Evolutionary conservation across 768 basidiomycete species (phyloP).

Genomic region (Kwoniella shandongensis): DNA sequence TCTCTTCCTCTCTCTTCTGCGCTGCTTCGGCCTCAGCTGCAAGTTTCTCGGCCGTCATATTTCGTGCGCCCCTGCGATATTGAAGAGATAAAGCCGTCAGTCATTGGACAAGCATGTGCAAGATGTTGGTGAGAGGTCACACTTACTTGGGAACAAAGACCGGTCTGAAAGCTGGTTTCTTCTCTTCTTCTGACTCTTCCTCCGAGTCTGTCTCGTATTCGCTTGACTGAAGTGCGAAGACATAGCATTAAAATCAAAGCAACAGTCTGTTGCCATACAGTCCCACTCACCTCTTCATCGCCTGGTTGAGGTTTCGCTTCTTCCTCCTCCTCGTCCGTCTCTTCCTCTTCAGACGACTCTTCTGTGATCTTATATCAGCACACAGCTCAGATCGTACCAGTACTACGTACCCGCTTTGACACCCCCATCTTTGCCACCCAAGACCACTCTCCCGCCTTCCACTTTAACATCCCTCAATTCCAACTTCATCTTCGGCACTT

Average conservation of each 20-base stretch:
- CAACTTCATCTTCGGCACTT: constrained; percentile 35
- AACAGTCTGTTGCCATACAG: constrained; percentile 3
- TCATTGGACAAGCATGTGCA: constrained; percentile 3
- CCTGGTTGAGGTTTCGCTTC: constrained; percentile 30
- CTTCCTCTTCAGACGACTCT: constrained; percentile 40
- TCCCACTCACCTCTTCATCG: constrained; percentile 35
- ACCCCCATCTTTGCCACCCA: constrained; percentile 24
- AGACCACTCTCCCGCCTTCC: constrained; percentile 29
- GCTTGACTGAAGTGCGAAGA: constrained; percentile 59
- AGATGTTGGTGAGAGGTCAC: not conserved
- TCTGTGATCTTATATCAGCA: constrained; percentile 10
- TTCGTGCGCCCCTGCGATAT: constrained; percentile 25
- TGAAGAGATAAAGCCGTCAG: constrained; percentile 60
- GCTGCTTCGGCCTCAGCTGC: constrained; percentile 75
- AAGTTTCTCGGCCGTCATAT: constrained; percentile 54
- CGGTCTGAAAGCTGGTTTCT: constrained; percentile 79
- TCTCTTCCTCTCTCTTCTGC: constrained; percentile 66
- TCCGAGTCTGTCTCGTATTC: constrained; percentile 85
- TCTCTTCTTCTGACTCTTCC: constrained; percentile 58
- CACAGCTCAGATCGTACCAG: not conserved
- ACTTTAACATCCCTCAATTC: constrained; percentile 47
- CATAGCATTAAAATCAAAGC: constrained; percentile 22
- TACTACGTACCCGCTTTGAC: constrained; percentile 7
- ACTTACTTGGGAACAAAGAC: constrained; percentile 92
- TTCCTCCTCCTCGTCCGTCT: constrained; percentile 44